A percentile compares a stretch with the other conserved stretches of the same genome.
Conservation (phyloP, 306 rosid genomes). For the Oxytropis ochrocephala region DNA sequence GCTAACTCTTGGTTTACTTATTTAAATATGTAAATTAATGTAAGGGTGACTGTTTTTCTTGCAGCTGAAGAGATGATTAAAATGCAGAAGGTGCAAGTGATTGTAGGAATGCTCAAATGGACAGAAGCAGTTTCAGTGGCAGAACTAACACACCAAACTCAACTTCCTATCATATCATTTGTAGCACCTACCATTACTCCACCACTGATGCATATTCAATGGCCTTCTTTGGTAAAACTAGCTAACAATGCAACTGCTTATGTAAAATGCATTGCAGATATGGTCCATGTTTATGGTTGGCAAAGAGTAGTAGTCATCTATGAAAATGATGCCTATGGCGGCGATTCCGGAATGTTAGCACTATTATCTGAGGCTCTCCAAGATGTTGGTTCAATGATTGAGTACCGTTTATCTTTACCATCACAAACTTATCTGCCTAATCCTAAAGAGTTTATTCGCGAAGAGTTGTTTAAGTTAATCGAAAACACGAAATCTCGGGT, state of each 20-base stretch:
- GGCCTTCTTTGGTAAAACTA: constrained; percentile 46
- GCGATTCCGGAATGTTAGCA: constrained; percentile 39
- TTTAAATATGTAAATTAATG: neutral
- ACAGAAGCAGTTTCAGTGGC: constrained; percentile 50
- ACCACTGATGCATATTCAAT: constrained; percentile 18
- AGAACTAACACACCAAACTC: constrained; percentile 34
- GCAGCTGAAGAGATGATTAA: constrained; percentile 47
- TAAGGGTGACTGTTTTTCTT: neutral
- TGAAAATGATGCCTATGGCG: constrained; percentile 39
- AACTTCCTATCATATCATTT: constrained; percentile 52
- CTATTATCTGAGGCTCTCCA: constrained; percentile 59
- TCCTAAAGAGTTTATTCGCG: constrained; percentile 23
- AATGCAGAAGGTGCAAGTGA: constrained; percentile 26
- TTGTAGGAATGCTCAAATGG: constrained; percentile 58
- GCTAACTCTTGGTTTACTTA: neutral
- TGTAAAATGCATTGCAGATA: constrained; percentile 42
- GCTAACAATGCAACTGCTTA: constrained; percentile 28
- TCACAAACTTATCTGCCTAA: constrained; percentile 30
- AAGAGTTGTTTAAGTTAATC: constrained; percentile 41
- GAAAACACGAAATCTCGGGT: constrained; percentile 42
- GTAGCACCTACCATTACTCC: constrained; percentile 44
- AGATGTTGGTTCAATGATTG: constrained; percentile 40
- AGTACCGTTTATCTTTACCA: constrained; percentile 54
- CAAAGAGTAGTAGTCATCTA: constrained; percentile 41
- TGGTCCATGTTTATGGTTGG: constrained; percentile 39